Evolutionary conservation across 345 rosid genomes (phyloP), one percentile per base, ranked within the genome.

Genomic region (Lumnitzera littorea): DNA sequence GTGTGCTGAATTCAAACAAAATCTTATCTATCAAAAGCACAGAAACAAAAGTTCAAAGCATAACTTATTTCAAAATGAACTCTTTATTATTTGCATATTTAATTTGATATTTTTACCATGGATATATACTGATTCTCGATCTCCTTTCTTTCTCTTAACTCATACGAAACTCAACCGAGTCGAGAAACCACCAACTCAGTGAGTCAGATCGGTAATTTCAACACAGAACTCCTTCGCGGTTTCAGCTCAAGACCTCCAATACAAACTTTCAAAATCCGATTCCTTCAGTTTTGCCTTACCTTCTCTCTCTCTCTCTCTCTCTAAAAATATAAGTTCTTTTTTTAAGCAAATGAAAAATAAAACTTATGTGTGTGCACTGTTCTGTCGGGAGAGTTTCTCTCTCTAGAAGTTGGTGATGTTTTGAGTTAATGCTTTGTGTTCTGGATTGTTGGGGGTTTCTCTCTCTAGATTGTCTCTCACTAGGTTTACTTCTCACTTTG

Each of bases 21-120:
- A 50, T 46, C 47, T 46, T 41, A 57, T 24, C 62, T 27, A 51
- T 12, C 16, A 61, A 46, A n/a, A 25, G 46, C 48, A 25, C 47
- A 27, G 6, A 50, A 36, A 14, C 48, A 53, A 20, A 20, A 20
- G 20, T 24, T 49, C 10, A 23, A 17, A 53, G 1, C 55, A 29
- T 36, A 36, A 36, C 9, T 36, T 36, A 20, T 36, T 36, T 36
- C 9, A 36, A 36, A 36, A 36, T 36, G 10, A 4, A 36, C 9
- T 36, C 43, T 9, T 36, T 7, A 36, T 36, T 1, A 58, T 53
- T 59, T 15, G 23, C 50, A 11, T 46, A 13, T 36, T 48, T 51
- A 51, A 24, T 24, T 11, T 46, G 59, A 64, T 46, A 4, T 36
- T 36, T 61, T 70, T 79, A 84, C 87, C 79, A 79, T 64, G 20